Evolutionary conservation across 1,284 basidiomycete species (phyloP).

Genomic region (Malassezia japonica): DNA sequence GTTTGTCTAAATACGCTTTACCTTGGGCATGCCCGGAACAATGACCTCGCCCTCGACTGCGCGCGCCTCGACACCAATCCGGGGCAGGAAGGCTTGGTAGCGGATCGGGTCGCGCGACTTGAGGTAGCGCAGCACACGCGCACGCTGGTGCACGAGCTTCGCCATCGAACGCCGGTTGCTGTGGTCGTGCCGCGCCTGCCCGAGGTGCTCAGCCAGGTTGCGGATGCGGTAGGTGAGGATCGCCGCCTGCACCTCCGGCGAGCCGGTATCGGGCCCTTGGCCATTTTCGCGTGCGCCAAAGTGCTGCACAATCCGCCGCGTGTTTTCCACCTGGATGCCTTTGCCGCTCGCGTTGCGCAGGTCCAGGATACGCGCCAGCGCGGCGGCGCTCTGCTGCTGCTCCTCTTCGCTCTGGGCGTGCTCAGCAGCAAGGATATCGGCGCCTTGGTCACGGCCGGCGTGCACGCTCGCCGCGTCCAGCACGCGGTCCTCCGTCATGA

Average conservation of each 20-base stretch:
- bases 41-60: constrained; percentile 79
- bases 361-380: constrained; percentile 66
- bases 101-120: constrained; percentile 60
- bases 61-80: constrained; percentile 65
- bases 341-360: constrained; percentile 73
- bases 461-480: constrained; percentile 25
- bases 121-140: constrained; percentile 72
- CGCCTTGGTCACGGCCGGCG: constrained; percentile 26
- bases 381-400: constrained; percentile 58
- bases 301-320: constrained; percentile 64
- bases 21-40: constrained; percentile 38
- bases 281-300: constrained; percentile 57
- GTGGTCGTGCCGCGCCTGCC: constrained; percentile 63
- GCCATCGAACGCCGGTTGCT: constrained; percentile 66
- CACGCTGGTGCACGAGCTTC: constrained; percentile 68
- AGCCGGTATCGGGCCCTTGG: constrained; percentile 67
- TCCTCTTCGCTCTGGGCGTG: constrained; percentile 27
- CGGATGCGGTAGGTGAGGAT: constrained; percentile 77
- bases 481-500: constrained; percentile 41
- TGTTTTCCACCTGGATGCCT: constrained; percentile 77
- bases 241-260: constrained; percentile 79
- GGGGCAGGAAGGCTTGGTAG: constrained; percentile 64
- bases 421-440: constrained; percentile 10
- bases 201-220: constrained; percentile 66
- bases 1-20: constrained; percentile 15